Base-by-base conservation (phyloP, 495 filamentous ascomycete genomes). In the Lophium mytilinum region DNA sequence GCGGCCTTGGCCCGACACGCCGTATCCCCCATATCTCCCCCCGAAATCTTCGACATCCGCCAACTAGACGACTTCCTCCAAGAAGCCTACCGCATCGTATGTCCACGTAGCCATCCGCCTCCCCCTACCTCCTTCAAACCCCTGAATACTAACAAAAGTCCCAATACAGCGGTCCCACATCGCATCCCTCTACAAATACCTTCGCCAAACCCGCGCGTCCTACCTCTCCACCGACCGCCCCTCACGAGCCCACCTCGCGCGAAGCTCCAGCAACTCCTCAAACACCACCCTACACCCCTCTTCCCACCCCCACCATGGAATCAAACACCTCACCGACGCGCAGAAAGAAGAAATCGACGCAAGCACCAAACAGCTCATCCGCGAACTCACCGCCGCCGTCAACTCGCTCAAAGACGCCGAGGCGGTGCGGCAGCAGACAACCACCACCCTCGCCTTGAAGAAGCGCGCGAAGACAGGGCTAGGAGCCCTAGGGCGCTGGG, bases 51-150 rank as follows among this genome's bases (percentile, higher is more conserved):
- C 50, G 69, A 70, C 48, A 66, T 78, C 7, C 69, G 79, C 37
- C 73, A 72, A 39, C 75, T 87, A 50, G 89, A 96, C 68, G 87
- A 89, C 72, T 98, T 97, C 69, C 78, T 98, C 35, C 91, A 93
- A 71, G 94, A 97, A 75, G 93, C 93, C 47, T 89, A 95, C 72
- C 81, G 84, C 72, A 98, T 98, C 64, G 93, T 94, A 73, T 66
- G 83, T 60, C 41, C 59, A 14, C 14, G 21, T 43, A 24, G 18
- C 18, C 39, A 2, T 12, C 11, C 30, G 9, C 33, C 37, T 21
- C 21, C 36, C 18, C 3, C 49, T 51, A 49, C 48, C 46, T 40
- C 37, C n/a, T n/a, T n/a, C n/a, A n/a, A n/a, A n/a, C n/a, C n/a
- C n/a, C n/a, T n/a, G n/a, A n/a, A n/a, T n/a, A 14, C 51, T 59